Conservation (phyloP, 495 filamentous ascomycete species). For the Aspergillus baeticus region DNA sequence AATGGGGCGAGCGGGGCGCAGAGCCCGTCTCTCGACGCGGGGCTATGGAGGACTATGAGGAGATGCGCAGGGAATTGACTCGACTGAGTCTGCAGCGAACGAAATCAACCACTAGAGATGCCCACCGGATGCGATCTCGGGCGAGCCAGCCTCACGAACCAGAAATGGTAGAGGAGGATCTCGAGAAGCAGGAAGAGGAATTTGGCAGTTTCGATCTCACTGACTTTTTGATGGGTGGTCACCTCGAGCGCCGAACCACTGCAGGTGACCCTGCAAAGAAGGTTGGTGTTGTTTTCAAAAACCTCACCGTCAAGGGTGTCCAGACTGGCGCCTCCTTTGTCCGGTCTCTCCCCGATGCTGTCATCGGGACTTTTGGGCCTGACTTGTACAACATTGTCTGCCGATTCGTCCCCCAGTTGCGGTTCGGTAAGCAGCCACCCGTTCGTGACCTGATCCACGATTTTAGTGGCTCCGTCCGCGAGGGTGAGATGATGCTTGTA, state of each 20-base stretch:
- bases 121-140: constrained; percentile 26
- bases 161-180: constrained; percentile 36
- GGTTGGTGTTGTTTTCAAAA: constrained; percentile 80
- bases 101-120: constrained; percentile 29
- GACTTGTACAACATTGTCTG: constrained; percentile 73
- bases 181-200: constrained; percentile 30
- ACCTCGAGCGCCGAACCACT: constrained; percentile 74
- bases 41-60: constrained; percentile 72
- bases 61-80: constrained; percentile 63
- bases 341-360: constrained; percentile 71
- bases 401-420: constrained; percentile 62
- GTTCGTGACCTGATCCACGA: constrained; percentile 67
- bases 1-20: constrained; percentile 77
- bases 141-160: constrained; percentile 32
- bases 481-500: constrained; percentile 84
- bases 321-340: constrained; percentile 67
- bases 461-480: constrained; percentile 74
- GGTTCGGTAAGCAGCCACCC: constrained; percentile 47
- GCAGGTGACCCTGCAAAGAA: constrained; percentile 71
- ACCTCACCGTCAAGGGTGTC: constrained; percentile 73
- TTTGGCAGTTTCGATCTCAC: constrained; percentile 68
- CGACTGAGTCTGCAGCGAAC: constrained; percentile 54
- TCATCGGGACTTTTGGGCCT: constrained; percentile 81
- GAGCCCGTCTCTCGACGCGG: constrained; percentile 58
- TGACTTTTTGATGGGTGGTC: constrained; percentile 74